Conservation (phyloP, 306 rosid genomes). For the Macrotyloma uniflorum region DNA sequence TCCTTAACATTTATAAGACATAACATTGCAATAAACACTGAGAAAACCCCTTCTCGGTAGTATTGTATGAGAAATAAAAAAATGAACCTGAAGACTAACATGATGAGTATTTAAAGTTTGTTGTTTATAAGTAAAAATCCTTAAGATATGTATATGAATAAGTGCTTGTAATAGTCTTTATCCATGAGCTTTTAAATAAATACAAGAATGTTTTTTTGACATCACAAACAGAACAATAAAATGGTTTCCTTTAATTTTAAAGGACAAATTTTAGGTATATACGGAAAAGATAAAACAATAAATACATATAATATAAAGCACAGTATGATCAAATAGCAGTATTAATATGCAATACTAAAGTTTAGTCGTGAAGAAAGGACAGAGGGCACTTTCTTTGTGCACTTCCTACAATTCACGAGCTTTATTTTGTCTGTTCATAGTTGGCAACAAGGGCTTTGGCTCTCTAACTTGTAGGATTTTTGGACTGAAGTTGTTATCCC, state of each 20-base stretch:
- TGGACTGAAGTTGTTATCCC: slow-evolving; percentile 32
- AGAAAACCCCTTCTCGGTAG: too few relatives aligned
- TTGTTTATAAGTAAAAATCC: not conserved
- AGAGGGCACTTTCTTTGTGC: slow-evolving; percentile 45
- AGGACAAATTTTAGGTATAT: not conserved
- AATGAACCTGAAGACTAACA: not conserved
- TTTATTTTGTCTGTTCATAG: slow-evolving; percentile 52
- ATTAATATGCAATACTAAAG: not conserved
- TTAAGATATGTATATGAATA: not conserved
- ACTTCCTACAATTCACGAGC: slow-evolving; percentile 63
- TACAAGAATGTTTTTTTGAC: too few relatives aligned
- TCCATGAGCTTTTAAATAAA: too few relatives aligned
- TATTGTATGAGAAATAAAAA: too few relatives aligned
- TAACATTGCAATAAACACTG: not conserved
- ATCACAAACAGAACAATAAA: not conserved
- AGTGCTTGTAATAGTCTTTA: too few relatives aligned
- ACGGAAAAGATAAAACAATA: not conserved
- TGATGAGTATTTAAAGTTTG: not conserved
- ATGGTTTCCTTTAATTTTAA: not conserved
- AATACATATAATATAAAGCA: not conserved
- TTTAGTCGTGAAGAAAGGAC: slow-evolving; percentile 26
- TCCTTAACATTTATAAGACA: not conserved
- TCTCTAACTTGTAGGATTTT: slow-evolving; percentile 56
- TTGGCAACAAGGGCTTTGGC: slow-evolving; percentile 48
- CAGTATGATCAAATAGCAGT: too few relatives aligned